A percentile compares a stretch with the other conserved stretches of the same genome.
phyloP scores from a whole-genome alignment of 805 yeast genomes.

The Candida ovalis region DNA sequence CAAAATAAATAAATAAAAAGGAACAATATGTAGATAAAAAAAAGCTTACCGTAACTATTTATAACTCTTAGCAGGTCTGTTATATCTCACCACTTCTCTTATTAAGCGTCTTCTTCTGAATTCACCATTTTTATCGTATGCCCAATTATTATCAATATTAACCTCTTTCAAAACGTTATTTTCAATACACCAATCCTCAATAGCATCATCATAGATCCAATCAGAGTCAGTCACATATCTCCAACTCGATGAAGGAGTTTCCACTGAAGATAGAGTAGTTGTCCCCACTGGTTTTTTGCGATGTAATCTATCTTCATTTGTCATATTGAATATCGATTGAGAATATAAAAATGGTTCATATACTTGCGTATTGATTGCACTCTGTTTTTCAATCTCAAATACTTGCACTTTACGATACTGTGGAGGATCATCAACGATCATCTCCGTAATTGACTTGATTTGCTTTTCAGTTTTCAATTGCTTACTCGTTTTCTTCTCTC shows the following conservation, averaged over 20 bases:
- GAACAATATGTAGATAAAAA: too few species aligned
- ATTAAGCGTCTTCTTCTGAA: slow-evolving; percentile 57
- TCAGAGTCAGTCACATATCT: slow-evolving; percentile 51
- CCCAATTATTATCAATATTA: slow-evolving; percentile 42
- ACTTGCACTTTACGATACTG: slow-evolving; percentile 64
- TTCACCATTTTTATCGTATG: slow-evolving; percentile 43
- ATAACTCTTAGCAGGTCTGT: slow-evolving; percentile 21
- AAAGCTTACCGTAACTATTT: neutral
- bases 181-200: slow-evolving; percentile 47
- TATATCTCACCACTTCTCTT: slow-evolving; percentile 49
- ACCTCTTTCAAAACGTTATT: slow-evolving; percentile 36
- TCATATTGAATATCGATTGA: slow-evolving; percentile 47
- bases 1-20: neutral
- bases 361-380: slow-evolving; percentile 46
- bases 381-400: slow-evolving; percentile 69
- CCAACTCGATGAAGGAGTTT: slow-evolving; percentile 70
- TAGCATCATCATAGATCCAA: slow-evolving; percentile 64
- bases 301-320: slow-evolving; percentile 41
- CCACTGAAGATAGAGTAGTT: slow-evolving; percentile 46
- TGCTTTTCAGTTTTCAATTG: neutral
- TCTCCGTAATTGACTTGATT: slow-evolving; percentile 18
- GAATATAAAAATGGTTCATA: slow-evolving; percentile 66
- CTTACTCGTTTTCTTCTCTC: neutral
- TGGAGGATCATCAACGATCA: slow-evolving; percentile 69
- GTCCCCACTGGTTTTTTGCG: slow-evolving; percentile 67